phyloP scores from a whole-genome alignment of 176 grass and related monocot species.

The Dendrocalamus sinicus region DNA sequence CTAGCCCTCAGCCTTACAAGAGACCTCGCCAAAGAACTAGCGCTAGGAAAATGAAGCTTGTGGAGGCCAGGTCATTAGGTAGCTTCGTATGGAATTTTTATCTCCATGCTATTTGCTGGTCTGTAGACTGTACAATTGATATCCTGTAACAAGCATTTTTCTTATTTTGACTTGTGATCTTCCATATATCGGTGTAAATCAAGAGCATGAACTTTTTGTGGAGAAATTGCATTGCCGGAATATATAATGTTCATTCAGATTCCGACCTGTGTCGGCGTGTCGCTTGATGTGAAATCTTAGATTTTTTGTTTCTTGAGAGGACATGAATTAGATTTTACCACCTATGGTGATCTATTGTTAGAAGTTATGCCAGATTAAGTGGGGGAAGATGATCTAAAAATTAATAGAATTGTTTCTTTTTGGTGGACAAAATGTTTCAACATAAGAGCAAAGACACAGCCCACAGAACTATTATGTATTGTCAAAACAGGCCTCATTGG shows the following conservation, averaged over 20 bases:
- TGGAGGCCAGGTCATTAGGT: slow-evolving; percentile 4
- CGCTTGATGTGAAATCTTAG: no score
- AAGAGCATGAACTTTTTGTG: slow-evolving; percentile 22
- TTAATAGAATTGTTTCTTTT: neutral
- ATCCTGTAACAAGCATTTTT: slow-evolving; percentile 31
- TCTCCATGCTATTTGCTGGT: slow-evolving; percentile 44
- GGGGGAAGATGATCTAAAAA: neutral
- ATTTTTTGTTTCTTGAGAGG: neutral
- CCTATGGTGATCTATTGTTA: neutral
- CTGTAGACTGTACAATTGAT: slow-evolving; percentile 40
- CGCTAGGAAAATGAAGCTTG: slow-evolving; percentile 71
- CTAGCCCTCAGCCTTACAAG: slow-evolving; percentile 71
- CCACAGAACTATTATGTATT: no score
- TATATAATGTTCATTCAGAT: no score
- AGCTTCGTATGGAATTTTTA: slow-evolving; percentile 39
- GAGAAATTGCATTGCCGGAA: neutral
- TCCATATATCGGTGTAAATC: slow-evolving; percentile 46
- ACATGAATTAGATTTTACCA: neutral
- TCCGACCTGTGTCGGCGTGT: no score
- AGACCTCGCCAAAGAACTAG: slow-evolving; percentile 91
- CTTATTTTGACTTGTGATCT: slow-evolving; percentile 22
- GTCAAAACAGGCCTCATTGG: neutral
- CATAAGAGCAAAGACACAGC: neutral
- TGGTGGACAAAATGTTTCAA: neutral
- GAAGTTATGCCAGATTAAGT: no score